Conservation (phyloP, 2,329 filamentous ascomycete species). For the Teratosphaeria epicoccoides region DNA sequence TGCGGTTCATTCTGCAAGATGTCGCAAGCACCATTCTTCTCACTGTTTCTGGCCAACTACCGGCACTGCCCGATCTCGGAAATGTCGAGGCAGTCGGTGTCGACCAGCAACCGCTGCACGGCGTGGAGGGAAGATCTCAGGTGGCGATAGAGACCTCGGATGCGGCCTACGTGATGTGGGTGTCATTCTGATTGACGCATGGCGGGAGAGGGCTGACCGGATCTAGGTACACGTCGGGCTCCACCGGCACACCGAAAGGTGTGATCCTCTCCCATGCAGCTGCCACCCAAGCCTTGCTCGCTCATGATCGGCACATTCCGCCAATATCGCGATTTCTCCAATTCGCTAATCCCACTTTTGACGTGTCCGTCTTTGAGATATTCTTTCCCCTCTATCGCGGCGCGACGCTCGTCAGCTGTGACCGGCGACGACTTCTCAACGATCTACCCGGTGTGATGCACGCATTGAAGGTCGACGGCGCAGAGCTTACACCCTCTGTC, state of each 20-base stretch:
- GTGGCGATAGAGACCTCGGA: constrained; percentile 8
- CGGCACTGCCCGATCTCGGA: constrained; percentile 28
- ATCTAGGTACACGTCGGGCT: constrained; percentile 9
- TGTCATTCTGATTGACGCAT: not conserved
- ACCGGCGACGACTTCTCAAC: constrained; percentile 59
- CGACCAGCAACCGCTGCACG: constrained; percentile 25
- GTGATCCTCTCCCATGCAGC: constrained; percentile 72
- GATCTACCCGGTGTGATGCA: constrained; percentile 61
- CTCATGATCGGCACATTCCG: constrained; percentile 70
- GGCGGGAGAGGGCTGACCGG: not conserved
- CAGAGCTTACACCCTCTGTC: constrained; percentile 82
- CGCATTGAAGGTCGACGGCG: constrained; percentile 62
- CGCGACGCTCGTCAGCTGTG: constrained; percentile 60
- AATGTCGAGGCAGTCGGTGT: constrained; percentile 31
- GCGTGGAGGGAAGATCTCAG: constrained; percentile 20
- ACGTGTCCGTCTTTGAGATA: constrained; percentile 90
- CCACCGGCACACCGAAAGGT: constrained; percentile 76
- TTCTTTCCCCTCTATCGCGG: constrained; percentile 77
- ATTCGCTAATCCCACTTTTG: constrained; percentile 85
- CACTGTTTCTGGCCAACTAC: constrained; percentile 43
- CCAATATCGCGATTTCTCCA: constrained; percentile 71
- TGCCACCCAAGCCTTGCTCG: constrained; percentile 69
- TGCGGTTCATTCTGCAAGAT: constrained; percentile 73
- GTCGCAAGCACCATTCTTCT: constrained; percentile 59
- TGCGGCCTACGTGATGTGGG: constrained; percentile 80